These are phyloP conservation scores for Angomonas desouzai DNA, from an alignment of 208 protist genomes.

Conservation along the genomic window DNA sequence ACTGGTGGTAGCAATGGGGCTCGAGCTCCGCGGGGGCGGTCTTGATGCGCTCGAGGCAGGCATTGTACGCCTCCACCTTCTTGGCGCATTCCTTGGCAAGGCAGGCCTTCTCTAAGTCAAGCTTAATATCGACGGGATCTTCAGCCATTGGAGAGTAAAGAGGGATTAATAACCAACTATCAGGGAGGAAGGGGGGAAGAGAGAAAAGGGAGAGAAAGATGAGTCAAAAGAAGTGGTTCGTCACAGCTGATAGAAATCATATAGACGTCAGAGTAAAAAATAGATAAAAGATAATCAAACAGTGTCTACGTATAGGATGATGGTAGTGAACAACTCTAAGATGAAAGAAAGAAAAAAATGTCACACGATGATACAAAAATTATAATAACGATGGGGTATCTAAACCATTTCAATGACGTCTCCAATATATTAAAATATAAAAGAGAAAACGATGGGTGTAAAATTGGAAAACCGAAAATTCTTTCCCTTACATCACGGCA, in stretches of 20 bases:
- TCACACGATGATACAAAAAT: slow-evolving; percentile 3
- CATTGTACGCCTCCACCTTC: slow-evolving; percentile 61
- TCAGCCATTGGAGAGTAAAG: slow-evolving; percentile 33
- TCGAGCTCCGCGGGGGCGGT: slow-evolving; percentile 45
- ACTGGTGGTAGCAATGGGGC: slow-evolving; percentile 76
- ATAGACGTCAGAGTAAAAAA: too few relatives aligned
- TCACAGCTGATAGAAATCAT: too few relatives aligned
- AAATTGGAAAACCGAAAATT: slow-evolving; percentile 5
- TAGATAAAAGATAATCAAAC: slow-evolving; percentile 7
- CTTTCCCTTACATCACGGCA: slow-evolving; percentile 25
- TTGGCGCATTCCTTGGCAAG: slow-evolving; percentile 52
- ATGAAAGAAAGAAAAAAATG: slow-evolving; percentile 1
- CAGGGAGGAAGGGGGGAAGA: not conserved
- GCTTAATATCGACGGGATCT: slow-evolving; percentile 70
- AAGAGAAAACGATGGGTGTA: not conserved
- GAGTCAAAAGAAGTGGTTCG: not conserved
- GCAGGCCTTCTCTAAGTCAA: slow-evolving; percentile 71
- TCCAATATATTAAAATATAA: not conserved
- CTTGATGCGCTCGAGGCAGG: slow-evolving; percentile 78
- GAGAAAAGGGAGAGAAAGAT: not conserved
- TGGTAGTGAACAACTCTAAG: not conserved
- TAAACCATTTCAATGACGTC: too few relatives aligned
- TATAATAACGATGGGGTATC: not conserved
- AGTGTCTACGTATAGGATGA: not conserved
- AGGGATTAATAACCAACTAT: slow-evolving; percentile 10